Conservation (phyloP, 306 rosid genomes). For the Castanospermum australe region DNA sequence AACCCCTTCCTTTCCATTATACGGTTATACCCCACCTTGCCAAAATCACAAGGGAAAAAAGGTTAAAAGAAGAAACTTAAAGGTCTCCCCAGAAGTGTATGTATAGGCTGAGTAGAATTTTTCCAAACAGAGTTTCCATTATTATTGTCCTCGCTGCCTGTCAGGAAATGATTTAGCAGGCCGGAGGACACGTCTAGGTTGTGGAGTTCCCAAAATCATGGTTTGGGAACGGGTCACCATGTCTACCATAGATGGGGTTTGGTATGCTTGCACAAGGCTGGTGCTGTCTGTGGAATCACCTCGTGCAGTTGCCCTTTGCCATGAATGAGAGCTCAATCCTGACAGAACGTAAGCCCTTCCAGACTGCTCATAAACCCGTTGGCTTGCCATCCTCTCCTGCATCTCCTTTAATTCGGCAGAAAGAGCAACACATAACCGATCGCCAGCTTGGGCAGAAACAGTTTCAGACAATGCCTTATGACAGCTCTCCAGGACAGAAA, state of each 20-base stretch:
- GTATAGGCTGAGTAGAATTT: slow-evolving; percentile 31
- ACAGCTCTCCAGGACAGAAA: slow-evolving; percentile 69
- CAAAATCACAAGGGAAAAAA: slow-evolving; percentile 22
- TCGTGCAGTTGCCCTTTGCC: slow-evolving; percentile 94
- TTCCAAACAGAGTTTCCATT: slow-evolving; percentile 7
- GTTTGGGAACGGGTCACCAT: slow-evolving; percentile 89
- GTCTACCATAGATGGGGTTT: slow-evolving; percentile 90
- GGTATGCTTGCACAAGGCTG: slow-evolving; percentile 77
- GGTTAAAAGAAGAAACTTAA: slow-evolving; percentile 28
- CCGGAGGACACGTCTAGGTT: slow-evolving; percentile 46
- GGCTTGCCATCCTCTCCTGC: slow-evolving; percentile 92
- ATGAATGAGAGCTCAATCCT: slow-evolving; percentile 94
- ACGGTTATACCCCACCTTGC: slow-evolving; percentile 35
- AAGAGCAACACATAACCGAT: slow-evolving; percentile 62
- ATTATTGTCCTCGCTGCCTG: slow-evolving; percentile 44
- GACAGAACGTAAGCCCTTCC: slow-evolving; percentile 95
- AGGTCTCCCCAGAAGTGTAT: slow-evolving; percentile 30
- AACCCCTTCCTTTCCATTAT: slow-evolving; percentile 48
- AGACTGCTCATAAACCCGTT: slow-evolving; percentile 77
- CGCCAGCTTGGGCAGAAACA: slow-evolving; percentile 65
- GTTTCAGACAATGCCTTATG: slow-evolving; percentile 62
- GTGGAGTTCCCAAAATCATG: slow-evolving; percentile 54
- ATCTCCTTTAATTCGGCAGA: slow-evolving; percentile 85
- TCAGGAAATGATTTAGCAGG: slow-evolving; percentile 69
- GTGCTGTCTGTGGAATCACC: slow-evolving; percentile 85